Evolutionary conservation across 2,329 filamentous ascomycete species (phyloP), one percentile per base, ranked within the genome.

Genomic region (Xylaria sp.): DNA sequence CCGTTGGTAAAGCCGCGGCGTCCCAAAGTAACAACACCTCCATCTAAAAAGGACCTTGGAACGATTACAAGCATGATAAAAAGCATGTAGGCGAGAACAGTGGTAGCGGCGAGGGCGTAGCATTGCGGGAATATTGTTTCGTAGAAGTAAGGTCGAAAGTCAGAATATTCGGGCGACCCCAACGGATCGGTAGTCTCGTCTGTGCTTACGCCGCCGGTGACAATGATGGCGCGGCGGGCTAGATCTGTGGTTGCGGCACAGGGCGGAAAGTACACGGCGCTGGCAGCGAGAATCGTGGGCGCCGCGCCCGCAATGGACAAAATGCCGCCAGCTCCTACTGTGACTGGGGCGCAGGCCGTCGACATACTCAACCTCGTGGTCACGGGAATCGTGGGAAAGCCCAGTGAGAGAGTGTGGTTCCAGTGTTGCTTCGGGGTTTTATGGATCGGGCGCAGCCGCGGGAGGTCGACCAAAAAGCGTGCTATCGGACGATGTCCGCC

Each of bases 1-100:
- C 92, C 89, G 73, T 90, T 91, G 51, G 94, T 96, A 78, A 97
- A 94, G 61, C 93, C 92, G 73, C 91, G 87, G 25, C 91, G 84
- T 45, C 92, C 91, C 51, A 96, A 82, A 61, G 95, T 89, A 46
- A 94, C 92, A 50, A 91, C 87, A 21, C 92, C 92, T 57, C 92
- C 92, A 61, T 96, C 88, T 66, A 96, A 89, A 75, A 95, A 97
- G 3, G 95, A 97, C 54, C 94, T 88, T n/a, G 94, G 94, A 0
- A 93, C 96, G 71, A 97, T 93, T 73, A 97, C 87, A 38, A 98
- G 87, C 85, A 97, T 96, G 66, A 97, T 92, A 69, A 97, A 90
- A 49, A 98, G 87, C 74, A 96, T 90, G 78, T 96, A 98, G 51
- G 93, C 90, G 52, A 96, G 89, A 58, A 97, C 90, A 0, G 94